phyloP scores from a whole-genome alignment of 805 yeast species.

The Hanseniaspora guilliermondii region DNA sequence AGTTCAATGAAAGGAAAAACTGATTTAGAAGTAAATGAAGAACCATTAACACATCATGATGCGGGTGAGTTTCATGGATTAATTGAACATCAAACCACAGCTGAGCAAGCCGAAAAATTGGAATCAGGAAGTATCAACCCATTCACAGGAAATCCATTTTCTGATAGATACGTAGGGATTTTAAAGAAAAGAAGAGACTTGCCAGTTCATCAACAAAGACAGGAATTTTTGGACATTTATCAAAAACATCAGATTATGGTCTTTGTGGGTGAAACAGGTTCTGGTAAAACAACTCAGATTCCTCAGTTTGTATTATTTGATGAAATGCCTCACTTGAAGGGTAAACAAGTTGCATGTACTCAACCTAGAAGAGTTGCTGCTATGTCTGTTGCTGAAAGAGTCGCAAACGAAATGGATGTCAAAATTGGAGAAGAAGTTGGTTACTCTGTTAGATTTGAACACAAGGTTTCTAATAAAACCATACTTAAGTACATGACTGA shows the following conservation, averaged over 20 bases:
- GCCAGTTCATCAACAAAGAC: constrained; percentile 90
- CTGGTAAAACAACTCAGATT: constrained; percentile 96
- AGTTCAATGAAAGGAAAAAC: constrained; percentile 30
- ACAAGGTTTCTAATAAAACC: constrained; percentile 68
- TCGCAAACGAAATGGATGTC: constrained; percentile 95
- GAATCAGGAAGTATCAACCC: constrained; percentile 58
- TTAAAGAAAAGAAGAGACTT: constrained; percentile 67
- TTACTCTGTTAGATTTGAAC: constrained; percentile 87
- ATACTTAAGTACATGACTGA: constrained; percentile 93
- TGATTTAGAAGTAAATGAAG: constrained; percentile 16
- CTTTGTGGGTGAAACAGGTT: constrained; percentile 97
- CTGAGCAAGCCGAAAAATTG: constrained; percentile 44
- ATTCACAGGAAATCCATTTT: constrained; percentile 56
- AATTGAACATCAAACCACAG: constrained; percentile 52
- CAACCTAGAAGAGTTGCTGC: constrained; percentile 98
- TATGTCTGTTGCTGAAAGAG: constrained; percentile 95
- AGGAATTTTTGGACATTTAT: constrained; percentile 71
- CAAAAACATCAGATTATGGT: constrained; percentile 90
- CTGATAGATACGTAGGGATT: constrained; percentile 63
- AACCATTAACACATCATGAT: constrained; percentile 42
- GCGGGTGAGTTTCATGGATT: constrained; percentile 50
- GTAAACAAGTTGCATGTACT: constrained; percentile 87
- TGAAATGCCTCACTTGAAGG: constrained; percentile 77
- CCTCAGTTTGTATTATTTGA: constrained; percentile 89
- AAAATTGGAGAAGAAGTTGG: constrained; percentile 89